Base-by-base conservation (phyloP, 352 stramenopile genomes). In the Phytopythium aichiense region DNA sequence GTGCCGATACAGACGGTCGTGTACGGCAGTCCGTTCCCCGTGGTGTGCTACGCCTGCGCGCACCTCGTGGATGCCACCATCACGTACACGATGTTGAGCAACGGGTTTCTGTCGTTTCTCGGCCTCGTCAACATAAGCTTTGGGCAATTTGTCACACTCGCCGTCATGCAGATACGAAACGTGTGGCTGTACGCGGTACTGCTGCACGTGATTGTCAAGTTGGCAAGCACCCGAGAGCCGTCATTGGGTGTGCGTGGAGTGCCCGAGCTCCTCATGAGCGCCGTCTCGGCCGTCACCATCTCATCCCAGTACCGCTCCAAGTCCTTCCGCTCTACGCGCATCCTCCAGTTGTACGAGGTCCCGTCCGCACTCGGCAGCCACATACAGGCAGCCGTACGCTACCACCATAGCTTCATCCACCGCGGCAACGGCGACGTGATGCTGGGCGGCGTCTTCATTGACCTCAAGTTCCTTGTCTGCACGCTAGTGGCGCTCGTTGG, bases 1-100 rank as follows among this genome's bases (percentile, higher is more conserved):
- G 66, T 82, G 9, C 76, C 76, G 4, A 75, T 68, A 7, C 74
- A 88, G 46, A 79, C 71, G 16, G 65, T 88, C 30, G 65, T 86
- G 2, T 85, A 76, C 60, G 76, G 76, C 12, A 78, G 67, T 25
- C 56, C 61, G 1, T 73, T 85, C 48, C 79, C 76, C 0, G 72
- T 85, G 15, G 20, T 66, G 2, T 77, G 69, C 58, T 89, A 85
- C 57, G 63, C 71, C 0, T n/a, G 76, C 4, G 76, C 79, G 2
- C 76, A 89, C 50, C 43, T 80, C 22, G 64, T 85, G 12, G 77
- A 89, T 46, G 67, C 73, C 16, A 64, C 71, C 0, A 68, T 79
- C n/a, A 71, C 70, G 2, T 84, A 84, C 57, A 57, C 76, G 16
- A 46, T 81, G 0, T 52, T 79, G 0, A 57, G 69, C 20, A 61